A percentile compares a stretch with the other conserved stretches of the same genome.
Conservation (phyloP, 441 rosid species). For the Euphorbia celastroides region DNA sequence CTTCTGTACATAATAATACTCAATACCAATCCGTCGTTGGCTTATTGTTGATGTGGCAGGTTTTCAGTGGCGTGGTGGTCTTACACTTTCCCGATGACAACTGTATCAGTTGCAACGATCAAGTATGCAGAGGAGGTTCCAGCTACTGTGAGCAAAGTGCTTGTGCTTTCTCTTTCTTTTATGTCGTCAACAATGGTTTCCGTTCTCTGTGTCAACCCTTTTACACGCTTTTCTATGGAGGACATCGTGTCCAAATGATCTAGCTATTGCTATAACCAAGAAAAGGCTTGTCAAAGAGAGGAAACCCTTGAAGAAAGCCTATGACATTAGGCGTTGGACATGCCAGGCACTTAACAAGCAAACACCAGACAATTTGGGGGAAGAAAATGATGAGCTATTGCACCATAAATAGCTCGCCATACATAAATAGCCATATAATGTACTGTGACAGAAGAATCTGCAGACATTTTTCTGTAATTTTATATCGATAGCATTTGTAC, state of each 20-base stretch:
- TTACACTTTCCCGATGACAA: slow-evolving; percentile 89
- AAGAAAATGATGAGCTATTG: slow-evolving; percentile 20
- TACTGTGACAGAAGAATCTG: too few species aligned
- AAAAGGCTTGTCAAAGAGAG: slow-evolving; percentile 48
- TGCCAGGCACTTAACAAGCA: slow-evolving; percentile 56
- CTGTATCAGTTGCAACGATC: slow-evolving; percentile 77
- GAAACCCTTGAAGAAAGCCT: slow-evolving; percentile 61
- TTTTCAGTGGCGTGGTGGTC: slow-evolving; percentile 96
- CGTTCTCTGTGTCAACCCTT: slow-evolving; percentile 53
- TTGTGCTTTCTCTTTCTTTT: slow-evolving; percentile 65
- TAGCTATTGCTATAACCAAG: slow-evolving; percentile 75
- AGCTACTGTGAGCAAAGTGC: slow-evolving; percentile 41
- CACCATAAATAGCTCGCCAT: slow-evolving; percentile 1
- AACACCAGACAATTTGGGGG: slow-evolving; percentile 35
- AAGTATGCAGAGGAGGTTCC: slow-evolving; percentile 84
- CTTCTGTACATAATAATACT: too few species aligned
- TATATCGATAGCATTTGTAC: neutral
- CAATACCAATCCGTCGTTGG: too few species aligned
- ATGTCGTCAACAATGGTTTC: slow-evolving; percentile 71
- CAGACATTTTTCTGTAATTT: slow-evolving; percentile 6
- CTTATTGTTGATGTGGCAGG: slow-evolving; percentile 26
- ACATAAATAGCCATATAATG: too few species aligned
- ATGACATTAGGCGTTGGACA: slow-evolving; percentile 70
- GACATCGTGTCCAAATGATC: slow-evolving; percentile 69
- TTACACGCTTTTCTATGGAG: slow-evolving; percentile 75